Percentiles rank a stretch among this genome's conserved stretches.
Evolutionary conservation across 495 filamentous ascomycete species (phyloP).

Genomic region (Penicillium arizonense): DNA sequence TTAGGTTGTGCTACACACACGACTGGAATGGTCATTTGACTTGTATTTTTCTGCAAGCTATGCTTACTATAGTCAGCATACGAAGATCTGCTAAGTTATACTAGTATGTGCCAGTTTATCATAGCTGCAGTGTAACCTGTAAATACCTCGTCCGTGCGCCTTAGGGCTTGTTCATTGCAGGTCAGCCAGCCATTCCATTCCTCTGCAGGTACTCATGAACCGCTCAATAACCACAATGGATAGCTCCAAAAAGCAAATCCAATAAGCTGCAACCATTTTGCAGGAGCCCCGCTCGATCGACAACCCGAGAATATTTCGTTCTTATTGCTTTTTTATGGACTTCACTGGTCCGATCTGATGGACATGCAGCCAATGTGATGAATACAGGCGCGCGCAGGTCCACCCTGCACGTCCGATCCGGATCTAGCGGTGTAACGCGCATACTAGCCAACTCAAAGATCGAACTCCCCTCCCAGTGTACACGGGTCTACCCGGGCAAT

Average conservation of each 20-base stretch:
- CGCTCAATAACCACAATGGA: slow-evolving; percentile 16
- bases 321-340: not conserved
- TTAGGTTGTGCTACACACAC: not conserved
- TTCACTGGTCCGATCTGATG: not conserved
- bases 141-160: no score
- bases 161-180: no score
- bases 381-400: slow-evolving; percentile 14
- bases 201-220: slow-evolving; percentile 22
- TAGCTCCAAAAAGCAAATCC: slow-evolving; percentile 6
- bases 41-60: not conserved
- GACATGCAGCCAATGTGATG: slow-evolving; percentile 22
- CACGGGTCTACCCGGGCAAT: slow-evolving; percentile 10
- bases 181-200: slow-evolving; percentile 20
- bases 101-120: no score
- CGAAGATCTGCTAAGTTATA: no score
- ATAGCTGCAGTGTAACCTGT: no score
- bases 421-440: slow-evolving; percentile 32
- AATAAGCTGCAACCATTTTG: slow-evolving; percentile 4
- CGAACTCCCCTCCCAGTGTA: slow-evolving; percentile 4
- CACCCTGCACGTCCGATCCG: slow-evolving; percentile 15
- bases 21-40: not conserved
- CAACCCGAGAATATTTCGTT: slow-evolving; percentile 1
- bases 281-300: slow-evolving; percentile 13
- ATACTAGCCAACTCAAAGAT: slow-evolving; percentile 18
- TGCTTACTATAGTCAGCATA: not conserved